Evolutionary conservation across 2,329 filamentous ascomycete genomes (phyloP).

Genomic region (Aspergillus pseudoviridinutans): DNA sequence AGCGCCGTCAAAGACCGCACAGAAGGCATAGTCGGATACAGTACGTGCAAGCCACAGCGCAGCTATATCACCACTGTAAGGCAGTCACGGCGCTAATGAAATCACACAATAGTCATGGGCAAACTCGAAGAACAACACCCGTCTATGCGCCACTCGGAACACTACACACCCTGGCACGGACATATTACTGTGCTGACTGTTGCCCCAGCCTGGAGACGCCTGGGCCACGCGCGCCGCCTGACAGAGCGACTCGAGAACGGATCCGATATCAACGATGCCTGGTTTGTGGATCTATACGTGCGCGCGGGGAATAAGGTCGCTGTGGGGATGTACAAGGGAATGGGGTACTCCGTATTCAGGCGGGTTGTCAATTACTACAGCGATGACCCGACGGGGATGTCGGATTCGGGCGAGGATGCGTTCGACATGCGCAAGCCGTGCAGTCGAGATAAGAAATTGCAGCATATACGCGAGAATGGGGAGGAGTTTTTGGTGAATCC

Average conservation of each 20-base stretch:
- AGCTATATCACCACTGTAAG: background rate
- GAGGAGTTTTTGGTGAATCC: constrained; percentile 73
- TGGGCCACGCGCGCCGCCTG: constrained; percentile 81
- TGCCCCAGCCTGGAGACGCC: constrained; percentile 75
- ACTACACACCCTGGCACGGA: constrained; percentile 98
- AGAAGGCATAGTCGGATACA: constrained; percentile 92
- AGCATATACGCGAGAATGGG: constrained; percentile 77
- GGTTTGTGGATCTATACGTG: constrained; percentile 96
- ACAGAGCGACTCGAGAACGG: constrained; percentile 77
- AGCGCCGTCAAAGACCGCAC: constrained; percentile 81
- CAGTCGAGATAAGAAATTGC: constrained; percentile 69
- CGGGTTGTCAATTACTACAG: constrained; percentile 90
- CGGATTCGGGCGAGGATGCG: constrained; percentile 68
- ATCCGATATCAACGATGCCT: constrained; percentile 76
- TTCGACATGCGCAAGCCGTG: constrained; percentile 96
- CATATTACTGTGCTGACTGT: constrained; percentile 97
- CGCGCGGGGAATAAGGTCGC: constrained; percentile 82
- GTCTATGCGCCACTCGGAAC: constrained; percentile 68
- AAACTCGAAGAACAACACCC: constrained; percentile 87
- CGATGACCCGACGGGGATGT: constrained; percentile 67
- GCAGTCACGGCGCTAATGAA: constrained; percentile 2
- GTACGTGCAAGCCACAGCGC: constrained; percentile 49
- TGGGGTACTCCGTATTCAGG: constrained; percentile 89
- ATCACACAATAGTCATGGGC: constrained; percentile 70
- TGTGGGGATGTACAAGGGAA: constrained; percentile 79